Conservation (phyloP, 1,284 basidiomycete genomes). For the Violaceomyces palustris region DNA sequence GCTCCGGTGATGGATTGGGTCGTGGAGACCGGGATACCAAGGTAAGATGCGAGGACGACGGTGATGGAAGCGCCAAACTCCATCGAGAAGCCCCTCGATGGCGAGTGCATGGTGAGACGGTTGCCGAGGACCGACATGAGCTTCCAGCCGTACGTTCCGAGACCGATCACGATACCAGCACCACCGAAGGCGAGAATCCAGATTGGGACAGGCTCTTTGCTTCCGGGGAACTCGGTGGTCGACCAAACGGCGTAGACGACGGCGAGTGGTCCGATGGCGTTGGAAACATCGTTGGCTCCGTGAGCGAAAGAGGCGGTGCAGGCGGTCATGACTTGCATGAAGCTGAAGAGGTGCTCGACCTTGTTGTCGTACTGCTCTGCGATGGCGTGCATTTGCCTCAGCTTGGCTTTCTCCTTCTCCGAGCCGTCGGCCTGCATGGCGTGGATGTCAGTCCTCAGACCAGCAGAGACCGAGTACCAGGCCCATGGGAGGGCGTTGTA, state of each 20-base stretch:
- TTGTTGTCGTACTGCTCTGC: slow-evolving; percentile 27
- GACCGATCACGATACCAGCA: slow-evolving; percentile 20
- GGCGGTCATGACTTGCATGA: slow-evolving; percentile 32
- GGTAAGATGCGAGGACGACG: slow-evolving; percentile 12
- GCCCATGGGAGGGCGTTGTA: slow-evolving; percentile 22
- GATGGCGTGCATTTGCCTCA: slow-evolving; percentile 16
- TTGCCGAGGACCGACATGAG: slow-evolving; percentile 31
- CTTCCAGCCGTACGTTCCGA: slow-evolving; percentile 26
- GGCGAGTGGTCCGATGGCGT: slow-evolving; percentile 26
- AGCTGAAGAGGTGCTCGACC: slow-evolving; percentile 31
- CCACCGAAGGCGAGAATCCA: slow-evolving; percentile 32
- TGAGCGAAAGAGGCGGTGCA: slow-evolving; percentile 31
- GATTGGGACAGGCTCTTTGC: slow-evolving; percentile 10
- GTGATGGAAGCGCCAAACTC: slow-evolving; percentile 28
- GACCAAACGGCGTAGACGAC: slow-evolving; percentile 27
- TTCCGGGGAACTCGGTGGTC: slow-evolving; percentile 7
- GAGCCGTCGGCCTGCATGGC: slow-evolving; percentile 14
- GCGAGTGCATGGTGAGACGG: slow-evolving; percentile 28
- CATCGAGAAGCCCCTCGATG: slow-evolving; percentile 31
- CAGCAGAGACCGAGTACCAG: slow-evolving; percentile 13
- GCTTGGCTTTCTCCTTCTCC: slow-evolving; percentile 13
- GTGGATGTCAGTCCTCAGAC: slow-evolving; percentile 24
- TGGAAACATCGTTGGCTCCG: slow-evolving; percentile 31
- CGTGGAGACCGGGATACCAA: slow-evolving; percentile 18
- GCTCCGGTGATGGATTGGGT: slow-evolving; percentile 32